Evolutionary conservation across 768 basidiomycete species (phyloP).

Genomic region (Favolaschia claudopus): DNA sequence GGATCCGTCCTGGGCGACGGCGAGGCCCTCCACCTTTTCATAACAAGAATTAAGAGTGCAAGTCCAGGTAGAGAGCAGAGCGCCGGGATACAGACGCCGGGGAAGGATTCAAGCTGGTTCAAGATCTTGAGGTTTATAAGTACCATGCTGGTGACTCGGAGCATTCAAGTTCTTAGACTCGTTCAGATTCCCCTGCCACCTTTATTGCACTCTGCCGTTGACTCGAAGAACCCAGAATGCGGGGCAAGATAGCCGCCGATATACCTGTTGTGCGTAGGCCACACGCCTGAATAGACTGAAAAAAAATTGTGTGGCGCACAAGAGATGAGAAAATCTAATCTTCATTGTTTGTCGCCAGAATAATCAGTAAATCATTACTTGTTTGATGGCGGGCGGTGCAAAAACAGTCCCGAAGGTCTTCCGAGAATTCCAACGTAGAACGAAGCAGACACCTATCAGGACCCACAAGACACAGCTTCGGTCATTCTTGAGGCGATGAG

Average conservation of each 20-base stretch:
- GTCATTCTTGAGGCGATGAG: background rate
- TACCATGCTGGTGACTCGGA: too few species aligned
- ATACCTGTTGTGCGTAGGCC: background rate
- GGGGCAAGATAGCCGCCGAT: slow-evolving; percentile 9
- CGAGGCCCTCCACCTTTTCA: slow-evolving; percentile 12
- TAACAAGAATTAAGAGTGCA: slow-evolving; percentile 17
- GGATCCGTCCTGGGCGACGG: background rate
- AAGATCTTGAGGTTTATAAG: slow-evolving; percentile 11
- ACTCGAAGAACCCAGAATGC: too few species aligned
- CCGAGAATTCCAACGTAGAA: too few species aligned
- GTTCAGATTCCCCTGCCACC: too few species aligned
- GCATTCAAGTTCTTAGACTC: too few species aligned
- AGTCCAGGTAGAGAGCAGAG: slow-evolving; percentile 12
- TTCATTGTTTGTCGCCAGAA: background rate
- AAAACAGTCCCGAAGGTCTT: too few species aligned
- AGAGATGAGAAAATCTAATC: slow-evolving; percentile 17
- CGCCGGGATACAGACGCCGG: slow-evolving; percentile 3
- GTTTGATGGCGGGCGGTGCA: too few species aligned
- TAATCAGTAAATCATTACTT: background rate
- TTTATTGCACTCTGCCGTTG: too few species aligned
- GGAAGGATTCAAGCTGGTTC: slow-evolving; percentile 5
- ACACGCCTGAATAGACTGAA: background rate
- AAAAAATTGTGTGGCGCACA: slow-evolving; percentile 7
- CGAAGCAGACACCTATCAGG: slow-evolving; percentile 5
- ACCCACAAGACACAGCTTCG: slow-evolving; percentile 11